Base-by-base conservation (phyloP, 768 basidiomycete species). In the Pulveroboletus sp. region DNA sequence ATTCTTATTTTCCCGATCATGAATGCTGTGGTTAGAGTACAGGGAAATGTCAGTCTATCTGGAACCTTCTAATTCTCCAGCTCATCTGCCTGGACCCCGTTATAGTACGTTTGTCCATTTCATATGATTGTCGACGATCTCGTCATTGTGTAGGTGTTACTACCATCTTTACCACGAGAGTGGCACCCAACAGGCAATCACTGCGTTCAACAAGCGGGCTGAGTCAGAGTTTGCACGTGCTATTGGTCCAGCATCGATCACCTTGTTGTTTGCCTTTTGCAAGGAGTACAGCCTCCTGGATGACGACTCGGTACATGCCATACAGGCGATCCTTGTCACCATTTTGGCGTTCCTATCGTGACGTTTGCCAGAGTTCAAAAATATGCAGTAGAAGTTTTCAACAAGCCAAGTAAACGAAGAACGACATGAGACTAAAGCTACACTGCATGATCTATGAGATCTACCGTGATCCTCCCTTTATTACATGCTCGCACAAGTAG, bases 141-240 rank as follows among this genome's bases (percentile, higher is more conserved):
- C 20, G 53, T 32, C 3, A 24, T 19, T n/a, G 7, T 37, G 10
- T 47, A 53, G 81, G 73, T n/a, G 75, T 75, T 40, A 72, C 77
- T 14, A 78, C 76, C 39, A 72, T 83, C 53, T 80, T 75, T 45
- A 65, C 81, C 47, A 80, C 75, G 5, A 68, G 72, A 27, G 75
- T 78, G 1, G 69, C 81, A 1, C 81, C 82, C 0, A 75, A 75
- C 48, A 75, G 72, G 46, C 69, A 67, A n/a, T 76, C 79, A 0
- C 69, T 84, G 8, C 81, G 82, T 9, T 75, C 80, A 4, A 77
- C 75, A 2, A 81, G 83, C 47, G 82, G 82, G 5, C 65, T 83
- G 17, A 70, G 74, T 6, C 79, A 81, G 40, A 78, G 72, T 13
- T 63, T 69, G 1, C 73, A 1, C 72, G 77, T 34, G 77, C 76